Evolutionary conservation across 495 filamentous ascomycete genomes (phyloP).

Genomic region (Penicillium mononematosum): DNA sequence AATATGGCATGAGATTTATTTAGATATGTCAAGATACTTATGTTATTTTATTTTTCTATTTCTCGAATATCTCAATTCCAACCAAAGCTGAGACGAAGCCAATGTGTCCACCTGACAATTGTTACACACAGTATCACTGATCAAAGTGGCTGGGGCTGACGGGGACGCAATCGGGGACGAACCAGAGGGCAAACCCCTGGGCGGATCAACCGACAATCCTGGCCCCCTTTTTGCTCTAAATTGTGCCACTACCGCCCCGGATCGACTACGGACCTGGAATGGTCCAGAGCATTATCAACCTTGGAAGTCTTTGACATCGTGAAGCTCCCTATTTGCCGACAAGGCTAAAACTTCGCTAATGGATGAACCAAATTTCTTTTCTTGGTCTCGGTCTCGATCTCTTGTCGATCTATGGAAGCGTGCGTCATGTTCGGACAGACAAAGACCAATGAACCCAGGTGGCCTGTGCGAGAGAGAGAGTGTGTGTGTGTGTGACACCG

Average conservation of each 20-base stretch:
- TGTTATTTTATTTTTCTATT: background rate
- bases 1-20: background rate
- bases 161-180: constrained; percentile 7
- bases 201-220: constrained; percentile 37
- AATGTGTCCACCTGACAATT: constrained; percentile 5
- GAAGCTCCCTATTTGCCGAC: background rate
- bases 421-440: constrained; percentile 2
- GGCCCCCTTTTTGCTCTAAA: constrained; percentile 23
- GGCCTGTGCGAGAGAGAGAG: constrained; percentile 4
- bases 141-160: constrained; percentile 5
- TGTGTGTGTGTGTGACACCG: background rate
- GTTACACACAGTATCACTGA: constrained; percentile 5
- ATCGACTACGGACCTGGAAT: constrained; percentile 21
- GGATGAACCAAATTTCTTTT: background rate
- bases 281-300: constrained; percentile 4
- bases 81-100: constrained; percentile 6
- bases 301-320: background rate
- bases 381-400: constrained; percentile 10
- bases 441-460: constrained; percentile 1
- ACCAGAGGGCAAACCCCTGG: constrained; percentile 31
- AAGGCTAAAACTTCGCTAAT: constrained; percentile 1
- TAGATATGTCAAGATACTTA: background rate
- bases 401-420: constrained; percentile 3
- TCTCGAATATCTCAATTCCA: background rate
- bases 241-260: constrained; percentile 34